Evolutionary conservation across 495 filamentous ascomycete genomes (phyloP).

Genomic region (Rusavskia elegans): DNA sequence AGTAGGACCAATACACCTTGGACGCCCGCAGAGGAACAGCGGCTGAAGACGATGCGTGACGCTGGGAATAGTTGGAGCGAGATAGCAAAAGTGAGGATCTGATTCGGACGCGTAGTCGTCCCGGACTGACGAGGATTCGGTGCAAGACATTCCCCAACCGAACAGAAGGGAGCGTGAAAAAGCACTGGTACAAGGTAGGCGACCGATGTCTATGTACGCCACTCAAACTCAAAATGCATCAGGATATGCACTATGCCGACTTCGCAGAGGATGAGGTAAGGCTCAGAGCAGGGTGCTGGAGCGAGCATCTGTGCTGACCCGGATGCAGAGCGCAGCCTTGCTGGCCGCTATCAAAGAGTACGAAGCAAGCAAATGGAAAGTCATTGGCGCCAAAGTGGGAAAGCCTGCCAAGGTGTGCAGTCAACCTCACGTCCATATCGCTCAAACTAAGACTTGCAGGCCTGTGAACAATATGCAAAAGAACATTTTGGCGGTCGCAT

Average conservation of each 20-base stretch:
- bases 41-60: constrained; percentile 86
- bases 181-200: constrained; percentile 96
- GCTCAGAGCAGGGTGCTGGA: background rate
- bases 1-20: constrained; percentile 94
- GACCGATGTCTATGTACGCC: background rate
- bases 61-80: constrained; percentile 89
- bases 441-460: background rate
- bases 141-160: constrained; percentile 72
- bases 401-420: constrained; percentile 83
- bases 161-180: constrained; percentile 96
- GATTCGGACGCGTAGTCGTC: background rate
- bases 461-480: background rate
- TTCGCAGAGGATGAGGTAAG: constrained; percentile 95
- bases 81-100: constrained; percentile 67
- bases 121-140: background rate
- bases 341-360: constrained; percentile 96
- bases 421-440: background rate
- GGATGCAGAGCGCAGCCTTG: constrained; percentile 58
- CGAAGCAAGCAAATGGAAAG: constrained; percentile 96
- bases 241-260: constrained; percentile 99
- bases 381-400: constrained; percentile 86
- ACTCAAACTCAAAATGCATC: constrained; percentile 6
- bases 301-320: too few species aligned
- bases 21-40: constrained; percentile 86
- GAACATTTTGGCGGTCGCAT: background rate